These are phyloP conservation scores for Aspergillus uvarum DNA, from an alignment of 2,329 filamentous ascomycete species.

Conservation along the genomic window DNA sequence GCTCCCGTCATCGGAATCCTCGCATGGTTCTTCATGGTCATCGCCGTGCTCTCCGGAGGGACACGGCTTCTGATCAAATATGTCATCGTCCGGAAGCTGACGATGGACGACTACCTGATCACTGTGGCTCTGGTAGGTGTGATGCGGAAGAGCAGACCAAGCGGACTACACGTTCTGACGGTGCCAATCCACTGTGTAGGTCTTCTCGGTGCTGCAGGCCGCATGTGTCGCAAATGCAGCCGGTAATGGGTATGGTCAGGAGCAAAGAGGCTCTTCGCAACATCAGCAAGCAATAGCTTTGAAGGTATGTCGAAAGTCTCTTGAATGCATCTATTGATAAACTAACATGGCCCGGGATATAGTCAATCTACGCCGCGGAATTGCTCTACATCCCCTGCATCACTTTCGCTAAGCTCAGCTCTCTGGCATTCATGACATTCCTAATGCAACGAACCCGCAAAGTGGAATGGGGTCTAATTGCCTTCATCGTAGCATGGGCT, in stretches of 20 bases:
- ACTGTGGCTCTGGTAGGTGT: not conserved
- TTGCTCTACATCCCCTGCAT: not conserved
- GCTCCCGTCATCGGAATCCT: conserved; percentile 1
- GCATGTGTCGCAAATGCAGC: not conserved
- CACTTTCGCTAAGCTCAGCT: conserved; percentile 1
- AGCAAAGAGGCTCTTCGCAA: not conserved
- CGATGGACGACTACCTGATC: not conserved
- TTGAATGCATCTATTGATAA: too few species aligned
- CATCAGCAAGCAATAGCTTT: not conserved
- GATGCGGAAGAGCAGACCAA: too few species aligned
- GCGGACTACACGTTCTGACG: not conserved
- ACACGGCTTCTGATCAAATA: not conserved
- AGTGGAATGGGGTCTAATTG: not conserved
- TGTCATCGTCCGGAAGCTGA: not conserved
- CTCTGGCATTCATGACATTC: conserved; percentile 1
- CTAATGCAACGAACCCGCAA: conserved; percentile 4
- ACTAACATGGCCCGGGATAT: not conserved
- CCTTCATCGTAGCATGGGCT: not conserved
- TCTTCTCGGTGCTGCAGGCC: not conserved
- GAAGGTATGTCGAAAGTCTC: not conserved
- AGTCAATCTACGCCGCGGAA: not conserved
- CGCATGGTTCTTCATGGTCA: not conserved
- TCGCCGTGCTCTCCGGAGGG: not conserved
- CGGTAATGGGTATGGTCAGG: not conserved
- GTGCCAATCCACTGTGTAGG: too few species aligned